A percentile compares a stretch with the other conserved stretches of the same genome.
Conservation (phyloP, 1,284 basidiomycete genomes). For the Boletellus sp. region DNA sequence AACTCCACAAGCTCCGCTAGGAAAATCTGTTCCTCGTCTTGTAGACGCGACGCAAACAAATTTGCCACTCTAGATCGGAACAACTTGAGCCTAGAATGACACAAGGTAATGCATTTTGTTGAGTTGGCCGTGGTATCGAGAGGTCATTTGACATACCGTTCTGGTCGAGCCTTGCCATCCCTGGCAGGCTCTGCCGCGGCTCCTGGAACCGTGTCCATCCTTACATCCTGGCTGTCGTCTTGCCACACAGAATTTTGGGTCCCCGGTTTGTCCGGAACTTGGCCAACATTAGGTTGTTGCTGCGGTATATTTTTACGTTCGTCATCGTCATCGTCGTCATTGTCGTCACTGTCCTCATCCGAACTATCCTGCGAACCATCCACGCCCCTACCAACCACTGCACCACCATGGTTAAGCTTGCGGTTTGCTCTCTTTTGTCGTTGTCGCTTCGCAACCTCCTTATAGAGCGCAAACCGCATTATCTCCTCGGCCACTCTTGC, state of each 20-base stretch:
- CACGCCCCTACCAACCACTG: conserved; percentile 38
- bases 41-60: conserved; percentile 65
- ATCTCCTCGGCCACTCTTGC: conserved; percentile 92
- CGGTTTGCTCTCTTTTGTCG: conserved; percentile 69
- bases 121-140: neutral
- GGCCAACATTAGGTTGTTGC: conserved; percentile 20
- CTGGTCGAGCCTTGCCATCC: conserved; percentile 46
- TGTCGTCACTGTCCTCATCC: conserved; percentile 44
- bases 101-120: neutral
- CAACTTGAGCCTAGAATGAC: conserved; percentile 55
- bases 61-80: conserved; percentile 76
- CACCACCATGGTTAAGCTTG: conserved; percentile 65
- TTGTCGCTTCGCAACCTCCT: conserved; percentile 86
- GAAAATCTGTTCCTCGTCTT: conserved; percentile 75
- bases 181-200: conserved; percentile 34
- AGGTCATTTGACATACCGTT: conserved; percentile 45
- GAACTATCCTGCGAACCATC: conserved; percentile 39
- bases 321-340: conserved; percentile 27
- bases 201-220: conserved; percentile 51
- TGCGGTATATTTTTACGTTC: conserved; percentile 53
- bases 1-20: conserved; percentile 69
- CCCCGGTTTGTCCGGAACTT: conserved; percentile 31
- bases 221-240: conserved; percentile 60
- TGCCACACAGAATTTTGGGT: conserved; percentile 55
- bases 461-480: conserved; percentile 96